Evolutionary conservation across 2,329 filamentous ascomycete genomes (phyloP).

Genomic region (Elsinoe fawcettii): DNA sequence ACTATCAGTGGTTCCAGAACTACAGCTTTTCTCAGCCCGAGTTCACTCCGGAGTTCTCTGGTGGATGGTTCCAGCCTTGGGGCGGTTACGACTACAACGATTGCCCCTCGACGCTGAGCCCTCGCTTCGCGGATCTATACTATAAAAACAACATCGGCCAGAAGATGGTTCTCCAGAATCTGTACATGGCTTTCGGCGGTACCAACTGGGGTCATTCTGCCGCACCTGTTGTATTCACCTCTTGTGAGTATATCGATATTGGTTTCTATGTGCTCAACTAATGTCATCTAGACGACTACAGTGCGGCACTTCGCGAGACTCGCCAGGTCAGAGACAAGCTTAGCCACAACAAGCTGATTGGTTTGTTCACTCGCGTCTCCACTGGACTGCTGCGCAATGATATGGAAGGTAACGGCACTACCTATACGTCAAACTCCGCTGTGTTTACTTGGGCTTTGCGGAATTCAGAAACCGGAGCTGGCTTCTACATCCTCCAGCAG

Average conservation of each 20-base stretch:
- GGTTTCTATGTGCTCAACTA: background rate
- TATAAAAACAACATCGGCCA: conserved; percentile 57
- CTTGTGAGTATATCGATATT: background rate
- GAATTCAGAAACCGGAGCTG: conserved; percentile 50
- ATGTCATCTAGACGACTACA: conserved; percentile 57
- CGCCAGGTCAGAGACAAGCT: conserved; percentile 53
- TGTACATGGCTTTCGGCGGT: conserved; percentile 60
- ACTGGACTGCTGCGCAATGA: conserved; percentile 51
- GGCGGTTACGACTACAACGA: conserved; percentile 45
- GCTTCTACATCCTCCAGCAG: conserved; percentile 55
- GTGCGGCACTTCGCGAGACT: conserved; percentile 53
- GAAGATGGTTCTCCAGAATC: conserved; percentile 50
- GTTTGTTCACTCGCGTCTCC: conserved; percentile 52
- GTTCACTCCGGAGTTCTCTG: conserved; percentile 55
- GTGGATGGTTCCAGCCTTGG: conserved; percentile 55
- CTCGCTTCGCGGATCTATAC: conserved; percentile 56
- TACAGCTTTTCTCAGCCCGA: conserved; percentile 41
- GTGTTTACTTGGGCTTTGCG: conserved; percentile 50
- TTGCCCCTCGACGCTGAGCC: conserved; percentile 46
- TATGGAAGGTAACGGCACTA: conserved; percentile 41
- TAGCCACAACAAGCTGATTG: conserved; percentile 56
- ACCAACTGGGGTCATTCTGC: conserved; percentile 57
- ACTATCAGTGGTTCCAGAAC: conserved; percentile 37
- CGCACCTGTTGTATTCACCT: conserved; percentile 43
- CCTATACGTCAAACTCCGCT: conserved; percentile 39